These are phyloP conservation scores for Naganishia vaughanmartiniae DNA, from an alignment of 768 basidiomycete genomes.

Conservation along the genomic window DNA sequence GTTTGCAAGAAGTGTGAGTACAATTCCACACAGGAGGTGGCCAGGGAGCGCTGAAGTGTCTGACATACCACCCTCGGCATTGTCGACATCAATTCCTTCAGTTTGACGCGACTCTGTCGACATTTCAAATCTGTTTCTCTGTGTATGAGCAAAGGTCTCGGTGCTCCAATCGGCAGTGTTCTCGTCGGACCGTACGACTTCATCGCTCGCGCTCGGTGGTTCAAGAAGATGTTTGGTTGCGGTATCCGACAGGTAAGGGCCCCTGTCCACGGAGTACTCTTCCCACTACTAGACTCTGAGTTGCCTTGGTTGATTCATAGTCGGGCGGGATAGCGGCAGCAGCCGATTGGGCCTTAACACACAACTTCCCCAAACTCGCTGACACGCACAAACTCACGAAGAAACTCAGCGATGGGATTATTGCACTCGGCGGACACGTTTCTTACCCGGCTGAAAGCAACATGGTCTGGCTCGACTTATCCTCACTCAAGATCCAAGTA, in stretches of 20 bases:
- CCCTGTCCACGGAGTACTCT: no score
- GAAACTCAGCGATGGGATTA: constrained; percentile 67
- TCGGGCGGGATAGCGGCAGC: constrained; percentile 77
- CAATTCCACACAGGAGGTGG: no score
- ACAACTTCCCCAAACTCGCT: constrained; percentile 74
- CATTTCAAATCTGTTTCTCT: constrained; percentile 90
- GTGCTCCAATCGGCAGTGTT: constrained; percentile 64
- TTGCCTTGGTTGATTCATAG: constrained; percentile 56
- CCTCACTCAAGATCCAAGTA: constrained; percentile 24
- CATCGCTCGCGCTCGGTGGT: constrained; percentile 72
- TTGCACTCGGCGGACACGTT: constrained; percentile 71
- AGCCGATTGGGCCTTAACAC: constrained; percentile 80
- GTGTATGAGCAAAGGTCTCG: constrained; percentile 97
- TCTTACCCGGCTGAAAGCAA: constrained; percentile 76
- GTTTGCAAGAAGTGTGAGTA: constrained; percentile 45
- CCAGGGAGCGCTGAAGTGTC: no score
- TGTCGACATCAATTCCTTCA: constrained; percentile 4
- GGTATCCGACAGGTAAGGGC: constrained; percentile 70
- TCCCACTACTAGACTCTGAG: background rate
- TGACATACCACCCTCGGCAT: no score
- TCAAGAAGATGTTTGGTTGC: constrained; percentile 91
- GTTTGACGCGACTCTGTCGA: constrained; percentile 71
- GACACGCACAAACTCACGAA: constrained; percentile 73
- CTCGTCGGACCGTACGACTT: constrained; percentile 78
- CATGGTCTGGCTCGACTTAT: constrained; percentile 62